Evolutionary conservation across 164 flowering plant species (phyloP).

Genomic region (Sedum album): DNA sequence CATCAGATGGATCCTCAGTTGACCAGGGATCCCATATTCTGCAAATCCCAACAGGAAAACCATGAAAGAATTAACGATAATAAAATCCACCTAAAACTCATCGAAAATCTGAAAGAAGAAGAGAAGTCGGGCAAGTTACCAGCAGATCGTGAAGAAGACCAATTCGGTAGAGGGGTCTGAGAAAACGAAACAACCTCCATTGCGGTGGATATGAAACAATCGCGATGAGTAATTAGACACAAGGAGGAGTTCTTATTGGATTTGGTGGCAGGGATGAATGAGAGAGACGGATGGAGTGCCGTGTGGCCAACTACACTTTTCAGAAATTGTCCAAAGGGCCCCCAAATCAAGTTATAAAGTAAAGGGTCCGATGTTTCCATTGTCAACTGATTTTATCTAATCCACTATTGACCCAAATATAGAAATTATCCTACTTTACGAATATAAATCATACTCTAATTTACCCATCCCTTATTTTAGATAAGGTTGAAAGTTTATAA

Average conservation of each 20-base stretch:
- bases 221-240: too few species aligned
- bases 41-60: conserved; percentile 2
- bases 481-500: neutral
- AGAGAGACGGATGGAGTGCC: neutral
- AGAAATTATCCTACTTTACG: neutral
- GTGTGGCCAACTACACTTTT: neutral
- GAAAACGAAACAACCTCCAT: neutral
- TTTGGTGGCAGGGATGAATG: neutral
- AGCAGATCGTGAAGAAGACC: neutral
- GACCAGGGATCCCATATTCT: conserved; percentile 22
- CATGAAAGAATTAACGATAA: neutral
- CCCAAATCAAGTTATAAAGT: neutral
- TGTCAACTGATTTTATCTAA: neutral
- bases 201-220: neutral
- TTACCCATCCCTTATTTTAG: neutral
- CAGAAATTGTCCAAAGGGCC: neutral
- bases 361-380: neutral
- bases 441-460: neutral
- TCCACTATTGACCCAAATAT: conserved; percentile 1
- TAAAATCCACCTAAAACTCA: too few species aligned
- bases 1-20: conserved; percentile 12
- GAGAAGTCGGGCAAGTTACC: neutral
- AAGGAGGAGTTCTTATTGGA: too few species aligned
- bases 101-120: neutral
- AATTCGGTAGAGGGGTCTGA: neutral